phyloP scores from a whole-genome alignment of 257 asterid genomes.

The Eustoma russellianum region DNA sequence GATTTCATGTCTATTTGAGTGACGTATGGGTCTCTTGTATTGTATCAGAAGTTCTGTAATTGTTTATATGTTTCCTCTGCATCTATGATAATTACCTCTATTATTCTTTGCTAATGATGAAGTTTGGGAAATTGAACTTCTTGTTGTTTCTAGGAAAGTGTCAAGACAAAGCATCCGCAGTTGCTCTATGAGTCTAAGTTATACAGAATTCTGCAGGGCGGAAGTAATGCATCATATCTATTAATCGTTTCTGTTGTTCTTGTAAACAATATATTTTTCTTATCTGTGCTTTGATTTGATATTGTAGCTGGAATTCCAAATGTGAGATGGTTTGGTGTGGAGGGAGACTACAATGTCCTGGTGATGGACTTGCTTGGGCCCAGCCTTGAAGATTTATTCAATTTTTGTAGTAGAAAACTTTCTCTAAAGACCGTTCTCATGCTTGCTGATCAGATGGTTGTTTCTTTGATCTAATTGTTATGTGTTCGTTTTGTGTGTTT shows the following conservation, averaged over 20 bases:
- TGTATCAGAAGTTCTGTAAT: too few relatives aligned
- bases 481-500: neutral
- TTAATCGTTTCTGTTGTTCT: neutral
- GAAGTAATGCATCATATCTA: constrained; percentile 49
- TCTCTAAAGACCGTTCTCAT: constrained; percentile 95
- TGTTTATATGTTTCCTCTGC: neutral
- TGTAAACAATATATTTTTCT: neutral
- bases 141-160: constrained; percentile 50
- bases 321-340: constrained; percentile 92
- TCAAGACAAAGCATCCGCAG: constrained; percentile 96
- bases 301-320: constrained; percentile 89
- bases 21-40: too few relatives aligned
- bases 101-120: neutral
- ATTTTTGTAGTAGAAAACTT: constrained; percentile 88
- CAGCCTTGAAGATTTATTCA: constrained; percentile 96
- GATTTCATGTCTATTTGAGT: too few relatives aligned
- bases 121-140: neutral
- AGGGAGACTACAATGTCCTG: constrained; percentile 92
- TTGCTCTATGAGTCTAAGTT: constrained; percentile 88
- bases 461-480: constrained; percentile 4
- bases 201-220: constrained; percentile 91
- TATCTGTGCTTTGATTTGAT: constrained; percentile 13
- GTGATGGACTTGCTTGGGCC: constrained; percentile 99
- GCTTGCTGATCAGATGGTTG: constrained; percentile 99
- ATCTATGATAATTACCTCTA: neutral